These are phyloP conservation scores for Loxodes magnus DNA, from an alignment of 73 alveolate genomes.

Conservation along the genomic window DNA sequence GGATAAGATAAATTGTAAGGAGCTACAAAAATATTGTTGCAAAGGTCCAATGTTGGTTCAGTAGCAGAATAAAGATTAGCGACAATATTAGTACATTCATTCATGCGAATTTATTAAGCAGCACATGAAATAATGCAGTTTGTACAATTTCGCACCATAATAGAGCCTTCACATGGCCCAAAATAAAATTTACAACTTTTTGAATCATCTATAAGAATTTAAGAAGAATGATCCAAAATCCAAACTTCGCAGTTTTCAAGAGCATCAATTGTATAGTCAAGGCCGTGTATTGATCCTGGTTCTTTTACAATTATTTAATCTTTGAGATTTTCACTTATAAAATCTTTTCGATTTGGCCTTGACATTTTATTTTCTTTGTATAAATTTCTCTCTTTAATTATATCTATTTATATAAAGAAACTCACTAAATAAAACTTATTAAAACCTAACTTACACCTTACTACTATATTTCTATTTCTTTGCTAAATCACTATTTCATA, in stretches of 20 bases:
- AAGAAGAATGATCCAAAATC: conserved; percentile 56
- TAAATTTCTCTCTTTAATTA: too few relatives aligned
- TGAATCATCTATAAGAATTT: conserved; percentile 67
- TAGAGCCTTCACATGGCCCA: conserved; percentile 70
- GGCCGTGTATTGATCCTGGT: conserved; percentile 77
- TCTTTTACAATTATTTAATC: conserved; percentile 47
- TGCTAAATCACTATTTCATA: too few relatives aligned
- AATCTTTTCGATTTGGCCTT: conserved; percentile 21
- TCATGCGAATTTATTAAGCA: conserved; percentile 54
- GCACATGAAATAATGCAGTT: conserved; percentile 55
- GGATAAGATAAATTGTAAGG: conserved; percentile 69
- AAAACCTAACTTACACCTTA: too few relatives aligned
- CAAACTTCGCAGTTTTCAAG: conserved; percentile 47
- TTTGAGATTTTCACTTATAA: conserved; percentile 24
- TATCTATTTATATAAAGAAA: too few relatives aligned
- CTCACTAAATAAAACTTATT: too few relatives aligned
- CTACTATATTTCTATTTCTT: too few relatives aligned
- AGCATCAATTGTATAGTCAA: conserved; percentile 40
- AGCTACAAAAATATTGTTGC: conserved; percentile 46
- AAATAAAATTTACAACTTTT: conserved; percentile 46
- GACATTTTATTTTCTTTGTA: too few relatives aligned
- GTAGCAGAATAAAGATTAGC: conserved; percentile 37
- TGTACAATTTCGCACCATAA: conserved; percentile 62
- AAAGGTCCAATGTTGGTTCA: conserved; percentile 70
- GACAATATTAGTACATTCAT: conserved; percentile 48